Evolutionary conservation across 78 protist species (phyloP), one percentile per base, ranked within the genome.

Genomic region (Dictyostelium capitatum): DNA sequence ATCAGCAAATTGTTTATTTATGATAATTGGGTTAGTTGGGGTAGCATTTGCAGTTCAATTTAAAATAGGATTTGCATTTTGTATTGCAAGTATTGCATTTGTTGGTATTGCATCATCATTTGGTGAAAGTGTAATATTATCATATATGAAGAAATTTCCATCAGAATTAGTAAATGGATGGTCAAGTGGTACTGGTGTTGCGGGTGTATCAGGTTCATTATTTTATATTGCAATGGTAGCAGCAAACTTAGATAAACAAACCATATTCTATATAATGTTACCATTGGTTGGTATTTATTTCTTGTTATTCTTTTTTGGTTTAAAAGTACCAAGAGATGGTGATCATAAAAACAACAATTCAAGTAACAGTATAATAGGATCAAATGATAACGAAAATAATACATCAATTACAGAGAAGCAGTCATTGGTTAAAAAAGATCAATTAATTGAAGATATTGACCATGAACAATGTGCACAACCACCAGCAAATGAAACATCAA

Each of bases 131-230:
- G 96, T 96, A 30, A 12, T 78, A 23, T 67, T 93, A 11, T 82
- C 95, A 1, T 91, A 89, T 41, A 30, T 96, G 72, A 83, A 82
- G 51, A 83, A n/a, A 53, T 89, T 83, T 50, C 80, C 82, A 6
- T 20, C 96, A 5, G 92, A 67, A 6, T 1, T 94, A 11, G 96
- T 96, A 30, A 67, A 80, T 70, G 96, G 89, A 12, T 96, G 98
- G 98, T 95, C 97, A 30, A 82, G 92, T 17, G 98, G 98, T 20
- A 96, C 98, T 10, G 98, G 98, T 43, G 57, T 96, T 15, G 90
- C 97, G 5, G 98, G 98, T 37, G 91, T 96, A 1, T 79, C 53
- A 43, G 97, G 95, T 9, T n/a, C 96, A 50, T 23, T 72, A 14
- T 62, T 94, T 72, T 96, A 96, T 83, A 70, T 94, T 23, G 75